Evolutionary conservation across 2,329 filamentous ascomycete species (phyloP), one percentile per base, ranked within the genome.

Genomic region (Harringtonia lauricola): DNA sequence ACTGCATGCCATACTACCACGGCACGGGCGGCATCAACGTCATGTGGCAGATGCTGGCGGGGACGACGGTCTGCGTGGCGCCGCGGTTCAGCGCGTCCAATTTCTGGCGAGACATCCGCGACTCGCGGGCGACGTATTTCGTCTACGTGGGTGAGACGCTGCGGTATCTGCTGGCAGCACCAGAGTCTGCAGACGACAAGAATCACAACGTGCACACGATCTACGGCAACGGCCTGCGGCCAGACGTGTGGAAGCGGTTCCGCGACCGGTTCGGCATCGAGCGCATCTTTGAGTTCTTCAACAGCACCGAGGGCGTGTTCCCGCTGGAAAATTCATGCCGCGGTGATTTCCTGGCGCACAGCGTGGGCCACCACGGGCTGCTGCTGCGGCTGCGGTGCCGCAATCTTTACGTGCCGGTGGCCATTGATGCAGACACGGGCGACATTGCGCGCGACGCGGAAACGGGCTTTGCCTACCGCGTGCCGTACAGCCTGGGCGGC

Each of bases 111-210:
- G 84, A 89, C 49, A 67, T 87, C 18, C 73, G 79, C 37, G 80
- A 80, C 46, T 80, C 77, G 0, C 62, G 71, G 14, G 76, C 83
- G 1, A 87, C 82, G 0, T 74, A 76, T 54, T 84, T 88, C 51
- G 76, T 83, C 17, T 89, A 89, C 55, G 84, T 89, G 3, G 84
- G 84, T 53, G 84, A 89, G 58, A 86, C 81, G 0, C 74, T 83
- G 8, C 73, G 84, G 1, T 89, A 88, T 52, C 68, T 89, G 1
- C 70, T 88, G 13, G 78, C 82, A 1, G 74, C 74, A 2, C 81
- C 83, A 2, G 74, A 75, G 0, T 74, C 71, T n/a, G 67, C 75
- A 0, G 67, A 76, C 8, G 79, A 83, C 58, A 69, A 63, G 47
- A 62, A 71, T 14, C 79, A 84, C 60, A 64, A 63, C 4, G 67